Percentiles rank a stretch among this genome's conserved stretches.
These are phyloP conservation scores for Plantago elongata DNA, from an alignment of 257 asterid species.

Conservation along the genomic window DNA sequence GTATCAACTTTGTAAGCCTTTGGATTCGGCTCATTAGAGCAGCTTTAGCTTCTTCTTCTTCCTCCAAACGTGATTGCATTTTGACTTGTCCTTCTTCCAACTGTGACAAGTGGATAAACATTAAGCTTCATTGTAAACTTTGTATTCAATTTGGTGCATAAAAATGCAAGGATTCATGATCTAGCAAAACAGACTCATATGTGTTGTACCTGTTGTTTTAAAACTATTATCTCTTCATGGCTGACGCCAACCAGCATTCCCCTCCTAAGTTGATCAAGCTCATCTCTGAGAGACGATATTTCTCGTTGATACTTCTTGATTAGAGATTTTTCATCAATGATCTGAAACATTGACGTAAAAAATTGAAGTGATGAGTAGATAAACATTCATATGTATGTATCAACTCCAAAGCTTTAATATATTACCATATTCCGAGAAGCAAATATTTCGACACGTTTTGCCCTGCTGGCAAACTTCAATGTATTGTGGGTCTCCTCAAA, in stretches of 20 bases:
- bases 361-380: neutral
- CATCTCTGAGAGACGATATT: constrained; percentile 78
- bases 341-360: constrained; percentile 39
- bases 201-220: constrained; percentile 66
- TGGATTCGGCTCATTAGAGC: constrained; percentile 99
- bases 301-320: constrained; percentile 97
- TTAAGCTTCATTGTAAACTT: neutral
- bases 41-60: constrained; percentile 97
- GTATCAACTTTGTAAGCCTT: constrained; percentile 92
- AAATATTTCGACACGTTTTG: constrained; percentile 84
- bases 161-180: too few species aligned
- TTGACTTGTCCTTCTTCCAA: constrained; percentile 98
- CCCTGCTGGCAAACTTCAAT: constrained; percentile 96
- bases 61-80: constrained; percentile 99
- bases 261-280: constrained; percentile 76
- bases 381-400: constrained; percentile 12
- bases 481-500: constrained; percentile 98
- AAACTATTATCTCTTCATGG: constrained; percentile 80
- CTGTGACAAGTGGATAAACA: constrained; percentile 29
- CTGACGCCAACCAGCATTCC: constrained; percentile 77
- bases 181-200: neutral
- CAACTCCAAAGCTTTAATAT: constrained; percentile 11
- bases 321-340: constrained; percentile 95
- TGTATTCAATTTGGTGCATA: neutral
- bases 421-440: constrained; percentile 95